These are phyloP conservation scores for Candida dubliniensis DNA, from an alignment of 1,139 yeast genomes.

Conservation along the genomic window DNA sequence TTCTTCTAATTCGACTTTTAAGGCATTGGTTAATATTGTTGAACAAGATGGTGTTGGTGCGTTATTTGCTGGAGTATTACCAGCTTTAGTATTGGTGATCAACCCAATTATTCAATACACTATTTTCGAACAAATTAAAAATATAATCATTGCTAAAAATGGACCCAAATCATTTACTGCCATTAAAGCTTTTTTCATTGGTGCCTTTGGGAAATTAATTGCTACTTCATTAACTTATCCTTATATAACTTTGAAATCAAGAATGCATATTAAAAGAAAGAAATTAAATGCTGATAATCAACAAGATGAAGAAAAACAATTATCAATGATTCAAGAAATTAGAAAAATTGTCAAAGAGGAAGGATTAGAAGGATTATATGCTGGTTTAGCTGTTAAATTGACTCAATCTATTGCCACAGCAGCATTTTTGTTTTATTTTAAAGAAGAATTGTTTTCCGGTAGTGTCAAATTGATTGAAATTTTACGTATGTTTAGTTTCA, in stretches of 20 bases:
- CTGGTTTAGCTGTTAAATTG: slow-evolving; percentile 78
- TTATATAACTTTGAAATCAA: slow-evolving; percentile 81
- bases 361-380: slow-evolving; percentile 76
- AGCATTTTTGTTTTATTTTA: slow-evolving; percentile 86
- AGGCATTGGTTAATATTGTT: slow-evolving; percentile 59
- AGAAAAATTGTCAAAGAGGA: slow-evolving; percentile 60
- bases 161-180: slow-evolving; percentile 52
- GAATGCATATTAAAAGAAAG: slow-evolving; percentile 72
- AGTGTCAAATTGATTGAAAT: slow-evolving; percentile 47
- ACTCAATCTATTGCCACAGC: slow-evolving; percentile 84
- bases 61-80: slow-evolving; percentile 80
- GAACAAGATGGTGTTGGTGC: slow-evolving; percentile 70
- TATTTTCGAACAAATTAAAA: slow-evolving; percentile 82
- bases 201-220: slow-evolving; percentile 84
- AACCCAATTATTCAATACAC: slow-evolving; percentile 94
- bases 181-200: slow-evolving; percentile 76
- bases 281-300: slow-evolving; percentile 23
- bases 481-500: slow-evolving; percentile 30
- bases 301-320: slow-evolving; percentile 22
- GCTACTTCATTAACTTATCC: slow-evolving; percentile 91
- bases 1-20: slow-evolving; percentile 41
- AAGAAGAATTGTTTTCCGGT: slow-evolving; percentile 73
- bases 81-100: slow-evolving; percentile 80
- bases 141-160: slow-evolving; percentile 55
- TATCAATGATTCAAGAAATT: slow-evolving; percentile 47